phyloP scores from a whole-genome alignment of 495 filamentous ascomycete genomes.

The Entonaema liquescens region DNA sequence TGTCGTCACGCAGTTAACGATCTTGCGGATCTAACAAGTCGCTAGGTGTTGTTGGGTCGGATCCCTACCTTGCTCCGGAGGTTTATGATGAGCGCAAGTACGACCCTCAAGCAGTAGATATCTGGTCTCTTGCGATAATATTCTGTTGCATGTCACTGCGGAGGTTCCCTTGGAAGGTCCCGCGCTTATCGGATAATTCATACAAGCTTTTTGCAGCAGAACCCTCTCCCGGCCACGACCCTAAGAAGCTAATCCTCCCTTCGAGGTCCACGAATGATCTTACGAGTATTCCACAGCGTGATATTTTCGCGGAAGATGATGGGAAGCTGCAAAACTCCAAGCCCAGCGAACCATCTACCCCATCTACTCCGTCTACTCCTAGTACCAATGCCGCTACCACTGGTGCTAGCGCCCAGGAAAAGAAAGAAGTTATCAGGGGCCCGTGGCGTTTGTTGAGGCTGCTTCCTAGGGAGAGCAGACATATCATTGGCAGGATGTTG shows the following conservation, averaged over 20 bases:
- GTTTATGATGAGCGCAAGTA: constrained; percentile 96
- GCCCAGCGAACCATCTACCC: constrained; percentile 28
- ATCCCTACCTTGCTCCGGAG: constrained; percentile 96
- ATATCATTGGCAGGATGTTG: constrained; percentile 92
- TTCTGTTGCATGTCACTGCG: constrained; percentile 99
- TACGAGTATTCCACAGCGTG: constrained; percentile 45
- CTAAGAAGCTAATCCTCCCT: constrained; percentile 53
- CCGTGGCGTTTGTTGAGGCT: constrained; percentile 94
- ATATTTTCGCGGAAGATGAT: constrained; percentile 49
- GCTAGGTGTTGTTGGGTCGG: constrained; percentile 95
- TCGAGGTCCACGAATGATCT: constrained; percentile 52
- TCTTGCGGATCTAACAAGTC: constrained; percentile 21
- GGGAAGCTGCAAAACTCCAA: constrained; percentile 25
- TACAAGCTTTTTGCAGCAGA: constrained; percentile 89
- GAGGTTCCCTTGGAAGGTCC: constrained; percentile 97
- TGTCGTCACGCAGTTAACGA: not conserved
- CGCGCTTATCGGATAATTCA: constrained; percentile 89
- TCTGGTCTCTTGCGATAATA: constrained; percentile 98
- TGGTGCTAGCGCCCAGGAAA: constrained; percentile 52
- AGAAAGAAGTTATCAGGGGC: constrained; percentile 84
- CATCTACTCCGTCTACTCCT: too few species aligned
- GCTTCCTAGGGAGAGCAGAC: constrained; percentile 86
- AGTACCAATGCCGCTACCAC: constrained; percentile 31
- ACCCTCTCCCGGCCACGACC: constrained; percentile 66
- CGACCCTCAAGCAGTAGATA: constrained; percentile 91